Evolutionary conservation across 257 asterid species (phyloP).

Genomic region (Solanum bulbocastanum): DNA sequence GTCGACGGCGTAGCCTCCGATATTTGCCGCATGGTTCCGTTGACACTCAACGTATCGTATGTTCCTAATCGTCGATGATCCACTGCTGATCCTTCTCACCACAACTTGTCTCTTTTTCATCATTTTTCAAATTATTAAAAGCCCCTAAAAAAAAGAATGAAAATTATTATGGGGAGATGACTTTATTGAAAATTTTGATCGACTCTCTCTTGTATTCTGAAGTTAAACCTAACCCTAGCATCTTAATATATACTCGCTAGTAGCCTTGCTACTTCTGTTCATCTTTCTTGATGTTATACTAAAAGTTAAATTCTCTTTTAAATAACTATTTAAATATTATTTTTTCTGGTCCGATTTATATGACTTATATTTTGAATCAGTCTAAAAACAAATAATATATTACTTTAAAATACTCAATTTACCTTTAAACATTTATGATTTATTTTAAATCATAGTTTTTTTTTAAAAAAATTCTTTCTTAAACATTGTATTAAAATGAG

Average conservation of each 20-base stretch:
- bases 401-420: too few relatives aligned
- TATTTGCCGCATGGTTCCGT: conserved; percentile 51
- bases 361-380: not conserved
- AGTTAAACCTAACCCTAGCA: conserved; percentile 3
- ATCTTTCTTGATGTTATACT: not conserved
- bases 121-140: not conserved
- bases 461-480: too few relatives aligned
- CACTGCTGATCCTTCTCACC: not conserved
- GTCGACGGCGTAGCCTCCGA: conserved; percentile 55
- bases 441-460: too few relatives aligned
- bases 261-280: not conserved
- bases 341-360: not conserved
- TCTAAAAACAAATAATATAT: not conserved
- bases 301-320: too few relatives aligned
- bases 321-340: too few relatives aligned
- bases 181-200: not conserved
- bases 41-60: conserved; percentile 51
- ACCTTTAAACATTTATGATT: too few relatives aligned
- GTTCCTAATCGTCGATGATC: conserved; percentile 4
- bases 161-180: not conserved
- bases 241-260: not conserved
- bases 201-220: not conserved
- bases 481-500: too few relatives aligned
- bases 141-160: not conserved
- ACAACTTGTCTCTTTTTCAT: conserved; percentile 8